phyloP scores from a whole-genome alignment of 768 basidiomycete species.

The Suillus spraguei region DNA sequence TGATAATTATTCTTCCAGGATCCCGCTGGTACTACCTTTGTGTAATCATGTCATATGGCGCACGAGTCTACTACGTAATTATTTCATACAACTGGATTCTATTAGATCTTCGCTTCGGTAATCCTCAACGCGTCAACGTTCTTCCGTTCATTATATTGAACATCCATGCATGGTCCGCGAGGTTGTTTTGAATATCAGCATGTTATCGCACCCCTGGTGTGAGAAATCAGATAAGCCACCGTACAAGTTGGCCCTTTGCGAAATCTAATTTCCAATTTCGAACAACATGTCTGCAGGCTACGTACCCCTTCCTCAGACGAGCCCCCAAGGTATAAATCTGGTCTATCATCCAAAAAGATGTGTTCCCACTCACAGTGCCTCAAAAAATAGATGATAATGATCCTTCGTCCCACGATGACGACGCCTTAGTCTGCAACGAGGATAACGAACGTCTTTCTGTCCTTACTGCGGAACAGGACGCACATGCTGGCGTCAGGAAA shows the following conservation, averaged over 20 bases:
- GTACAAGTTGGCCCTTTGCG: too few relatives aligned
- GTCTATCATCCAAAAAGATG: not conserved
- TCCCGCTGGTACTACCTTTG: not conserved
- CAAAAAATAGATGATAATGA: constrained; percentile 11
- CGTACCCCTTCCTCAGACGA: constrained; percentile 16
- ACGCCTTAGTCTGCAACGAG: not conserved
- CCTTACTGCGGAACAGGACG: constrained; percentile 23
- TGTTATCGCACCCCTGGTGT: not conserved
- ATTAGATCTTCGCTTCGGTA: not conserved
- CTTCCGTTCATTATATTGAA: too few relatives aligned
- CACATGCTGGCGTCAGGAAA: constrained; percentile 44
- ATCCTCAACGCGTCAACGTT: not conserved
- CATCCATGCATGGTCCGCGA: too few relatives aligned
- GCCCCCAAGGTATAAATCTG: constrained; percentile 18
- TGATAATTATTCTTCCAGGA: not conserved
- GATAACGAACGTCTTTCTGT: not conserved
- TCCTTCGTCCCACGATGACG: constrained; percentile 1
- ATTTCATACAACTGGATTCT: too few relatives aligned
- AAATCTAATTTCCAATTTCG: too few relatives aligned
- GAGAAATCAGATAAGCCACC: not conserved
- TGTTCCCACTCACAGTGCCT: constrained; percentile 8
- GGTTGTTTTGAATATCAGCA: too few relatives aligned
- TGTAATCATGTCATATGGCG: not conserved
- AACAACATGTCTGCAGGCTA: constrained; percentile 25
- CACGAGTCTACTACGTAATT: too few relatives aligned